Evolutionary conservation across 169 alveolate genomes (phyloP).

Genomic region (Sarcocystis neurona): DNA sequence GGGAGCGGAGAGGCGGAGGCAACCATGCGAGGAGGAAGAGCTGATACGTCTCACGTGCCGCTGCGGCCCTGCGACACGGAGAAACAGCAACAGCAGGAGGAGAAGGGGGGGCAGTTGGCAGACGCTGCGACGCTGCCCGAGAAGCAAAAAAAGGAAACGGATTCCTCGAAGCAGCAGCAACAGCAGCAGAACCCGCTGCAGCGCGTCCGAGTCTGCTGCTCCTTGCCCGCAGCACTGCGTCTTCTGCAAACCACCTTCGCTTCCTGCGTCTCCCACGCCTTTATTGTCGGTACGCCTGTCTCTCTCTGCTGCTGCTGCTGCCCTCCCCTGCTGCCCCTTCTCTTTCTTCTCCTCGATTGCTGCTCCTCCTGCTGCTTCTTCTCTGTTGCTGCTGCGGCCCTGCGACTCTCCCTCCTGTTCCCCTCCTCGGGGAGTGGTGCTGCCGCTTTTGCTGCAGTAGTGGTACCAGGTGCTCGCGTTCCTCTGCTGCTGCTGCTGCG

Average conservation of each 20-base stretch:
- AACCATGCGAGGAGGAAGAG: no score
- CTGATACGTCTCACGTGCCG: no score
- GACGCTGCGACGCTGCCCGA: not conserved
- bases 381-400: slow-evolving; percentile 11
- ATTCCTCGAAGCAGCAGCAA: not conserved
- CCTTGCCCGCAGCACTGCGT: slow-evolving; percentile 71
- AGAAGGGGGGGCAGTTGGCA: no score
- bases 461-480: no score
- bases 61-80: no score
- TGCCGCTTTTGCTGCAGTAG: no score
- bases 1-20: no score
- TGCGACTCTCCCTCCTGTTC: no score
- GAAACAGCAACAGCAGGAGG: no score
- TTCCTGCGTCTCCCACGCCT: slow-evolving; percentile 72
- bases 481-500: no score
- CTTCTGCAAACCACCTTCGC: slow-evolving; percentile 34
- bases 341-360: not conserved
- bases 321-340: not conserved
- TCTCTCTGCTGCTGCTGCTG: not conserved
- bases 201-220: slow-evolving; percentile 67
- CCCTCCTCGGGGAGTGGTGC: no score
- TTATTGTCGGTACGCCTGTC: slow-evolving; percentile 70
- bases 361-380: not conserved
- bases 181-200: slow-evolving; percentile 58
- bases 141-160: not conserved